Evolutionary conservation across 1,139 yeast genomes (phyloP).

Genomic region (Nakaseomyces uthaithaninus): DNA sequence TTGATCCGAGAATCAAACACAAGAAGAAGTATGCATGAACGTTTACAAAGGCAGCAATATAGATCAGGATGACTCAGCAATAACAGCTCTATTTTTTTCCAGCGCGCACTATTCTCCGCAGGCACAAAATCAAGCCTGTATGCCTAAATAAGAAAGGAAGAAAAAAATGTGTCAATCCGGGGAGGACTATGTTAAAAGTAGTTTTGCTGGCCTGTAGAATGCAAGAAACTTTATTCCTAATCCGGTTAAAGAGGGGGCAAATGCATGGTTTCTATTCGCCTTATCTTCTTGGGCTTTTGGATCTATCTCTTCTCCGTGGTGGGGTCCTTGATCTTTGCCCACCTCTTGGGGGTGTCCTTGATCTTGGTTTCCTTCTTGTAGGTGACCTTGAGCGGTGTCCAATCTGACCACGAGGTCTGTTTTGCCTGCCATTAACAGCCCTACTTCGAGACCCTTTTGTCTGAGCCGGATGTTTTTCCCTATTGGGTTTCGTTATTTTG

Average conservation of each 20-base stretch:
- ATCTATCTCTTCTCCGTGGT: constrained; percentile 1
- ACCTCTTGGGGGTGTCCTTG: constrained; percentile 19
- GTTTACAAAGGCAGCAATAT: no score
- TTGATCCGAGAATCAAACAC: no score
- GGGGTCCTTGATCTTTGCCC: constrained; percentile 8
- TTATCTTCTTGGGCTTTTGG: background rate
- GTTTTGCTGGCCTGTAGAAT: background rate
- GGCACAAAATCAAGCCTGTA: no score
- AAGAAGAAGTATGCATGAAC: no score
- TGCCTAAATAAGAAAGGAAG: no score
- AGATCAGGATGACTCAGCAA: no score
- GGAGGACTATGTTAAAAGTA: no score
- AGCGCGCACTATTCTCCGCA: no score
- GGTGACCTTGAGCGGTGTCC: constrained; percentile 11
- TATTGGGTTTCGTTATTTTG: background rate
- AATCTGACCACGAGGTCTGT: background rate
- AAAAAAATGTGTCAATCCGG: no score
- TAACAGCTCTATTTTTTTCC: no score
- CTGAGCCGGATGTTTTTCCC: background rate
- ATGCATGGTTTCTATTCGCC: background rate
- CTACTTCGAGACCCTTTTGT: background rate
- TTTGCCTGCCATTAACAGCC: background rate
- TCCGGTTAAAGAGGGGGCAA: background rate
- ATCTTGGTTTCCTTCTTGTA: constrained; percentile 13
- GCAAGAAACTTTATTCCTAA: no score